Evolutionary conservation across 768 basidiomycete species (phyloP), one percentile per base, ranked within the genome.

Genomic region (Xerocomellus dryophilus): DNA sequence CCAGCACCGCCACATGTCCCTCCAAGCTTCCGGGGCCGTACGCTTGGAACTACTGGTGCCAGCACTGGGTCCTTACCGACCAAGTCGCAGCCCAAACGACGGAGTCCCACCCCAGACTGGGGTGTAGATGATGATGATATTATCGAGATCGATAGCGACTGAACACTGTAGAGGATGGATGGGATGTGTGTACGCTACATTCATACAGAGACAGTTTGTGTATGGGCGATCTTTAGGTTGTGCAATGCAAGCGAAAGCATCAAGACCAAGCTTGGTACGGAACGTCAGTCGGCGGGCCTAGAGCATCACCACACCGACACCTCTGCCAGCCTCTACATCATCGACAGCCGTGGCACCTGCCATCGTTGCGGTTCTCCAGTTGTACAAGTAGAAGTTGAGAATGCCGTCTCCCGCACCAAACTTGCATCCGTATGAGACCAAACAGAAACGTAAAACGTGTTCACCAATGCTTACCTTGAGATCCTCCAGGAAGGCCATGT

Each of bases 291-390:
- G 18, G 34, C 12, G 14, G 10, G 38, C 38, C 73, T 76, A 97
- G 32, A 98, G 78, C 96, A 98, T 98, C 36, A 98, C 94, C 17
- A 98, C 85, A 4, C 92, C 94, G 47, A 98, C 80, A 5, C 92
- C 94, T 66, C 75, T 81, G 41, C 91, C 91, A n/a, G 83, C 76
- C n/a, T 77, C 68, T 23, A 64, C 67, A 34, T 66, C 79, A 2
- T 71, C 82, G n/a, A 78, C 74, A 12, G 76, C 58, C 34, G 73
- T 75, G 66, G 88, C 68, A 42, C 96, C 95, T 36, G 91, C 84
- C 52, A 98, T 74, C 2, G 83, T 79, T 14, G 83, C 73, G 12
- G 93, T 95, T 55, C 88, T 80, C 92, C 94, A 99, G 71, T 99
- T 99, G 75, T 97, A 98, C 53, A 95, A 69, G 68, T 95, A 95